Evolutionary conservation across 208 protist species (phyloP), one percentile per base, ranked within the genome.

Genomic region (Dictyostelium gargantuum): DNA sequence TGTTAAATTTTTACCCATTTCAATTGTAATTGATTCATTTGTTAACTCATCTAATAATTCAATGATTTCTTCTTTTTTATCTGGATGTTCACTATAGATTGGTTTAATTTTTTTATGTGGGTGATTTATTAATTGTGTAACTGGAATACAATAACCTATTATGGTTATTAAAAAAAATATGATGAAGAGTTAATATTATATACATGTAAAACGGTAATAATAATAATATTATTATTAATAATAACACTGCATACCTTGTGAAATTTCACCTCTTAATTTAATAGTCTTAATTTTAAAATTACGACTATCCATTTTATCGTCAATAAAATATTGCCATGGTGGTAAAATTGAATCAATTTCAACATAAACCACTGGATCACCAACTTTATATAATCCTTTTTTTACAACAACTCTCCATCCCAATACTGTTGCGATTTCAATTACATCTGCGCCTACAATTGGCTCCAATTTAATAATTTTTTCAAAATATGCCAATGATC

Each of bases 281-380:
- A 86, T 85, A 1, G 91, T 93, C 38, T 91, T 91, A 21, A 93
- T 93, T 38, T 50, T 73, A 54, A 91, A 93, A 23, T 77, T 77
- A 23, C 40, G 32, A 72, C 68, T 74, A 66, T 93, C 91, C 11
- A 93, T 56, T 46, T 48, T 40, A 72, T 93, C 91, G 26, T 61
- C 8, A 19, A 91, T 80, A n/a, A 93, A 93, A 21, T 91, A 84
- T 38, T 80, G 17, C 91, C 91, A 93, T 50, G 50, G 32, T 72
- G 91, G 91, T 32, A 93, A 42, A 15, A 93, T 29, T 29, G 46
- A 72, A 56, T 93, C 91, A 48, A 93, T 93, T 50, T 93, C 91
- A 35, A 42, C 29, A 58, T 93, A 93, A 52, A 91, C 58, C 3
- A 93, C 81, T 4, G 61, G 19, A 85, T 93, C 91, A 21, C 81